Evolutionary conservation across 1,139 yeast species (phyloP).

Genomic region (Candida sp.): DNA sequence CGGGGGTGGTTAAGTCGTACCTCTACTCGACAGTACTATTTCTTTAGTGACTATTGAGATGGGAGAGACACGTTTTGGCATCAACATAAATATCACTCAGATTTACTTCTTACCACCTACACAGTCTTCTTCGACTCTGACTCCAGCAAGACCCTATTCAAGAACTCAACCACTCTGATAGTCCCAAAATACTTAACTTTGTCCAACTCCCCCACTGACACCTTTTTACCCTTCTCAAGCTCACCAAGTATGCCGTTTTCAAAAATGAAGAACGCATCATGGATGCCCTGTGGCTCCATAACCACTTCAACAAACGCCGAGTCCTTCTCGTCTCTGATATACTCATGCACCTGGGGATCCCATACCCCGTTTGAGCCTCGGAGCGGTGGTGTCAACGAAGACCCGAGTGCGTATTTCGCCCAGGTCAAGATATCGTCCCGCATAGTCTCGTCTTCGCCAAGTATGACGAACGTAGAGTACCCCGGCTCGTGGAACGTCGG

Average conservation of each 20-base stretch:
- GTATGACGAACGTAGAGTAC: slow-evolving; percentile 31
- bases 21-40: too few relatives aligned
- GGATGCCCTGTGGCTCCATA: slow-evolving; percentile 51
- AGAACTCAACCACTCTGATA: slow-evolving; percentile 26
- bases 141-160: slow-evolving; percentile 21
- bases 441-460: slow-evolving; percentile 51
- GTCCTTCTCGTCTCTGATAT: slow-evolving; percentile 15
- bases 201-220: slow-evolving; percentile 19
- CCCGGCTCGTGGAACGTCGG: slow-evolving; percentile 33
- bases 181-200: slow-evolving; percentile 30
- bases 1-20: too few relatives aligned
- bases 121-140: background rate
- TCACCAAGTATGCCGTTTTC: slow-evolving; percentile 26
- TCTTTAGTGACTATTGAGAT: too few relatives aligned
- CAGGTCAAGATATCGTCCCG: slow-evolving; percentile 46
- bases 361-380: slow-evolving; percentile 29
- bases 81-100: too few relatives aligned
- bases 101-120: background rate
- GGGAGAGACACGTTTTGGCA: too few relatives aligned
- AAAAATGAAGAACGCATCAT: slow-evolving; percentile 39
- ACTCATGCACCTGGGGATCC: slow-evolving; percentile 22
- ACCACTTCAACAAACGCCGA: slow-evolving; percentile 23
- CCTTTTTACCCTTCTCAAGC: slow-evolving; percentile 13
- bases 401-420: slow-evolving; percentile 35
- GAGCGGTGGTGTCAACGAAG: slow-evolving; percentile 25